Evolutionary conservation across 2,329 filamentous ascomycete species (phyloP), one percentile per base, ranked within the genome.

Genomic region (Neofusicoccum sp.): DNA sequence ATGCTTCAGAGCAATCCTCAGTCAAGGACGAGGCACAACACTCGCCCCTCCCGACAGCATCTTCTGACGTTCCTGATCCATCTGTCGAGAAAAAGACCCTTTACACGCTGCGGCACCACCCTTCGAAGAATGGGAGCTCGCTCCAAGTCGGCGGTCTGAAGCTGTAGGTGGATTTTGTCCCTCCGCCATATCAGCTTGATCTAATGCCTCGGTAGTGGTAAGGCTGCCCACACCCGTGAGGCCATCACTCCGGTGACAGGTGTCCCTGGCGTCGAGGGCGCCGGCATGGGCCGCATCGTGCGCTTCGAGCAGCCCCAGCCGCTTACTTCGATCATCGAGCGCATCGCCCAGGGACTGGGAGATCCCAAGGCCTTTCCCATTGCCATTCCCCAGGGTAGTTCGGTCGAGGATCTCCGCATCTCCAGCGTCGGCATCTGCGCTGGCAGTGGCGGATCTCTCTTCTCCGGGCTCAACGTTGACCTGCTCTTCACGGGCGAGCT

Each of bases 401-500:
- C 74, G 4, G 76, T 86, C 6, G 76, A 80, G 33, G 78, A 82
- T 34, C 81, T 87, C 40, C 71, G 72, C 33, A 86, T 96, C 60
- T 77, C 78, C 14, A 89, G 85, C 48, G 86, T 96, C 8, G 93
- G 89, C 4, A 89, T 97, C 38, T 98, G 93, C 68, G 93, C 95
- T 0, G 95, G 95, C 1, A 95, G 90, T 6, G 95, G 95, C 0
- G 89, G 87, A 1, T 85, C 88, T 40, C 82, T 98, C 20, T 84
- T 97, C 62, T 85, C 86, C 64, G 82, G 83, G 41, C 79, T 87
- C 7, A 76, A 81, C 43, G 91, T 92, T 0, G 91, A 97, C 69
- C 75, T 98, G 40, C 76, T 96, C 3, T 90, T 99, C 67, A 98
- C 91, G 0, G 95, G 95, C 1, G 95, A 99, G 78, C 85, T 98